phyloP scores from a whole-genome alignment of 768 basidiomycete genomes.

The Suillus sp. region DNA sequence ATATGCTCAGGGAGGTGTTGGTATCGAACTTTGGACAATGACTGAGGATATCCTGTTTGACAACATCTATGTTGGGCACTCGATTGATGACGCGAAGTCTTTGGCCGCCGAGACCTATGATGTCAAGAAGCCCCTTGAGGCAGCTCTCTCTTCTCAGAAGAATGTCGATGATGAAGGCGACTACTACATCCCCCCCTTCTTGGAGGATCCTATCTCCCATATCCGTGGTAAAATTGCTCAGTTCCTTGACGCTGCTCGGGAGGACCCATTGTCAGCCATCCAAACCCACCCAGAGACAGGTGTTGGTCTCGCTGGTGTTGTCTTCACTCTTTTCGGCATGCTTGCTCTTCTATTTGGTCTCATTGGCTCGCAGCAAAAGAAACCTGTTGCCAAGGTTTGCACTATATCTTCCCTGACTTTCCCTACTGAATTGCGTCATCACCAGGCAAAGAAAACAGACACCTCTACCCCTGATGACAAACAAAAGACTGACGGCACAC shows the following conservation, averaged over 20 bases:
- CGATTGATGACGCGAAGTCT: conserved; percentile 77
- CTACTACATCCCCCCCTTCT: conserved; percentile 51
- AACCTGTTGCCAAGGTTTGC: conserved; percentile 68
- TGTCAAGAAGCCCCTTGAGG: conserved; percentile 85
- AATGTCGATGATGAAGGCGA: conserved; percentile 49
- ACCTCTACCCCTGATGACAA: conserved; percentile 63
- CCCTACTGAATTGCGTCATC: background rate
- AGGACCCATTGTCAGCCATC: conserved; percentile 80
- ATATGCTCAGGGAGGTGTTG: conserved; percentile 76
- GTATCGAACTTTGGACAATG: conserved; percentile 99
- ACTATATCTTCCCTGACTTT: background rate
- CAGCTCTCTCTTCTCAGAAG: conserved; percentile 47
- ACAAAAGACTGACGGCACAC: conserved; percentile 61
- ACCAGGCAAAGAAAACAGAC: conserved; percentile 79
- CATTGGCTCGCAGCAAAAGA: conserved; percentile 71
- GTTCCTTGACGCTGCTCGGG: conserved; percentile 78
- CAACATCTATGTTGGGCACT: conserved; percentile 94
- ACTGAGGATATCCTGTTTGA: conserved; percentile 92
- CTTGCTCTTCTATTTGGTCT: conserved; percentile 78
- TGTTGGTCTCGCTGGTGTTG: conserved; percentile 68
- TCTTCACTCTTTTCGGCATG: conserved; percentile 85
- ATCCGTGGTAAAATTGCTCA: conserved; percentile 74
- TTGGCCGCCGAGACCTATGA: conserved; percentile 89
- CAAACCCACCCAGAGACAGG: conserved; percentile 89
- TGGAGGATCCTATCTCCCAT: conserved; percentile 50